Base-by-base conservation (phyloP, 1,139 yeast species). In the Zygosaccharomyces sapae region DNA sequence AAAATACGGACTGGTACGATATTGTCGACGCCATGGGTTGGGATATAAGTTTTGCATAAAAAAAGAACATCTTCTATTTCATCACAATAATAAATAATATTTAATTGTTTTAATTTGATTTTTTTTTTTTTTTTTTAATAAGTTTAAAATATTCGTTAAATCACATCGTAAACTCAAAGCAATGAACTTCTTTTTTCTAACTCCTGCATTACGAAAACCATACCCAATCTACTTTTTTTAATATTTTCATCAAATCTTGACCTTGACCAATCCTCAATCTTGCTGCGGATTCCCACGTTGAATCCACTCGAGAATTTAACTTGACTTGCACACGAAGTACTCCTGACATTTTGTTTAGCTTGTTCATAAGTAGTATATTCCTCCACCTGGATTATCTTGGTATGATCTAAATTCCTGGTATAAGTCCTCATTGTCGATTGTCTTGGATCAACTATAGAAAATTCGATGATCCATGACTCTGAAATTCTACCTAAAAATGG, bases 391-490 rank as follows among this genome's bases (percentile, higher is more conserved):
- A 92, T 76, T 49, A 90, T 79, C 56, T 79, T 76, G 2, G 88
- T 80, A 66, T 92, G 97, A 65, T 92, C 97, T 44, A 92, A 70
- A 65, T 92, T 92, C 54, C 90, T 77, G 6, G 90, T 83, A 70
- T 87, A 88, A 1, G 95, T 80, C 51, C 71, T 65, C 77, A 90
- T 74, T 8, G 73, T 72, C 54, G 74, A 69, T 8, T 69, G 62
- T 6, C 63, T 57, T 1, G 95, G 90, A 63, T 92, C 85, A 12
- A 90, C 83, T 8, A 85, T 70, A 2, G 89, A 79, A 56, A 81
- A 79, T 65, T 92, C 98, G 46, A 92, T 76, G 36, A 90, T 81
- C 92, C 95, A 88, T 6, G 90, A 76, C 54, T 86, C 84, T 31
- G 86, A 73, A 33, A 81, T 80, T 48, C 76, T 72, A 1, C 95